phyloP scores from a whole-genome alignment of 2,329 filamentous ascomycete species.

The Hypoxylon sp. region DNA sequence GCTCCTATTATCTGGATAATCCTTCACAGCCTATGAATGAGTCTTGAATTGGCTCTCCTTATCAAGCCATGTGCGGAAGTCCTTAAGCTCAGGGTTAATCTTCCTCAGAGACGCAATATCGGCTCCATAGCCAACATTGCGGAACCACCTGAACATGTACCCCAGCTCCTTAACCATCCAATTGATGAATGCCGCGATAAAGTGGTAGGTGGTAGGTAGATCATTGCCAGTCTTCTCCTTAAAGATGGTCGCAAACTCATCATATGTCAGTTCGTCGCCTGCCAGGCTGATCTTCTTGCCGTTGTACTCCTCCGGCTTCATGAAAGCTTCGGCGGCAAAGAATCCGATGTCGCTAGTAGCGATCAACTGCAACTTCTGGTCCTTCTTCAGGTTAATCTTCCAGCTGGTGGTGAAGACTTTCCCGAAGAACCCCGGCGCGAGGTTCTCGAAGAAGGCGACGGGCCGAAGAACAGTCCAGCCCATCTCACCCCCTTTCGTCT shows the following conservation, averaged over 20 bases:
- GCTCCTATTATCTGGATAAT: background rate
- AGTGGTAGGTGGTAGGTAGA: slow-evolving; percentile 52
- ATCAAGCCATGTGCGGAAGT: slow-evolving; percentile 49
- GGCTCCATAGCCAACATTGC: slow-evolving; percentile 55
- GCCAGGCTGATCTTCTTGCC: slow-evolving; percentile 57
- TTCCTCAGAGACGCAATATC: slow-evolving; percentile 52
- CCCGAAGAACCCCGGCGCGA: slow-evolving; percentile 52
- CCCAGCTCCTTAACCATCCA: slow-evolving; percentile 54
- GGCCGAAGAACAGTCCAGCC: slow-evolving; percentile 58
- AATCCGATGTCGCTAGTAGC: slow-evolving; percentile 57
- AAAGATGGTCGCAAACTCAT: slow-evolving; percentile 54
- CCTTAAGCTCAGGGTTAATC: slow-evolving; percentile 50
- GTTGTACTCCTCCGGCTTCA: slow-evolving; percentile 53
- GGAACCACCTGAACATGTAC: slow-evolving; percentile 58
- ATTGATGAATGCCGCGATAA: slow-evolving; percentile 51
- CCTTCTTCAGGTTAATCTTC: slow-evolving; percentile 50
- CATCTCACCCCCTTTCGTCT: slow-evolving; percentile 53
- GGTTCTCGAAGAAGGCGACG: slow-evolving; percentile 60
- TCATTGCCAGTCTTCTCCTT: slow-evolving; percentile 51
- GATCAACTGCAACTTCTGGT: slow-evolving; percentile 56
- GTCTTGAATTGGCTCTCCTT: slow-evolving; percentile 43
- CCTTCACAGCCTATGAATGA: background rate
- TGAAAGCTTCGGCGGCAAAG: slow-evolving; percentile 57
- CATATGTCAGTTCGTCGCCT: slow-evolving; percentile 58
- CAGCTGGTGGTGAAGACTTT: slow-evolving; percentile 55